These are phyloP conservation scores for Bryum argenteum DNA, from an alignment of 225 moss, liverwort and hornwort genomes.

Conservation along the genomic window DNA sequence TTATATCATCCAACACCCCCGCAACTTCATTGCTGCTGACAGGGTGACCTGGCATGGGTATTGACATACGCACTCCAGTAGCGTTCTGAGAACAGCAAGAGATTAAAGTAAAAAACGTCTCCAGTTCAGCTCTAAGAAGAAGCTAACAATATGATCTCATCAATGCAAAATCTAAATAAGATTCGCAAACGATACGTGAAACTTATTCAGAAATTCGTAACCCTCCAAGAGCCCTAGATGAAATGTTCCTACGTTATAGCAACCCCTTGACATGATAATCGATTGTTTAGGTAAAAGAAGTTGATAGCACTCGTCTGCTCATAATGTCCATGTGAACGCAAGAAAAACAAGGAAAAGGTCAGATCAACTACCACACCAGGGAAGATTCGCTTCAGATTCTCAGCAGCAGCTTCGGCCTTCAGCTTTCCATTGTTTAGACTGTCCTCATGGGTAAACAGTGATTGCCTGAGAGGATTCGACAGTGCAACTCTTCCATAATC, in stretches of 20 bases:
- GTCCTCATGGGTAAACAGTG: constrained; percentile 83
- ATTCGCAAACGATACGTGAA: not conserved
- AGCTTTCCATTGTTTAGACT: constrained; percentile 82
- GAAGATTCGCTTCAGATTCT: constrained; percentile 87
- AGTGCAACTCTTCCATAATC: constrained; percentile 91
- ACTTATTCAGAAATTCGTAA: not conserved
- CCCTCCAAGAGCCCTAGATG: not conserved
- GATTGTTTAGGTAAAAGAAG: not conserved
- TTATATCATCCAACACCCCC: constrained; percentile 68
- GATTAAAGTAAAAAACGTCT: constrained; percentile 2
- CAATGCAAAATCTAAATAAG: constrained; percentile 3
- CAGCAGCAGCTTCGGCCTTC: constrained; percentile 89
- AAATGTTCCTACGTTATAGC: not conserved
- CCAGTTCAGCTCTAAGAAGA: constrained; percentile 9
- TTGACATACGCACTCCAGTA: constrained; percentile 70
- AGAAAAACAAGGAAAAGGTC: constrained; percentile 39
- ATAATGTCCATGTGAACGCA: constrained; percentile 3
- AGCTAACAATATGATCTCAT: not conserved
- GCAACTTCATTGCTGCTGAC: constrained; percentile 66
- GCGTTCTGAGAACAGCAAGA: constrained; percentile 64
- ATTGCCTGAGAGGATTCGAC: constrained; percentile 95
- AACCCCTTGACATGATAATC: constrained; percentile 1
- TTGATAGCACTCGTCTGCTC: constrained; percentile 17
- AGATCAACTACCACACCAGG: constrained; percentile 91
- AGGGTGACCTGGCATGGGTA: constrained; percentile 97